Conservation (phyloP, 192 early-diverging fungal genomes). For the Coemansia umbellata region DNA sequence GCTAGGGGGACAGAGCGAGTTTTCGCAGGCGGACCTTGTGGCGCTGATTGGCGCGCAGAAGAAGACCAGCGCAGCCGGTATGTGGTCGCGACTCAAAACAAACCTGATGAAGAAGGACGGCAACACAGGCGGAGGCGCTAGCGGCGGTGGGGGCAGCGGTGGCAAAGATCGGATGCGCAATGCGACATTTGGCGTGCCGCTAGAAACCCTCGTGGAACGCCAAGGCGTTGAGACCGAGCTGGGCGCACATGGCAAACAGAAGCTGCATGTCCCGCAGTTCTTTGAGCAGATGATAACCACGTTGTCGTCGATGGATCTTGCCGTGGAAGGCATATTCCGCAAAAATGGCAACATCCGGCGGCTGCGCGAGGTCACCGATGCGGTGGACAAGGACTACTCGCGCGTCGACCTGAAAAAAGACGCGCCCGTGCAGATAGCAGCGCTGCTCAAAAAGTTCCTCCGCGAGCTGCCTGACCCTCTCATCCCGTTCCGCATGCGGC, state of each 20-base stretch:
- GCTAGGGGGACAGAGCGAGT: constrained; percentile 59
- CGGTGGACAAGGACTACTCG: constrained; percentile 78
- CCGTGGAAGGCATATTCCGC: constrained; percentile 91
- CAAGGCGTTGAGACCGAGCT: constrained; percentile 77
- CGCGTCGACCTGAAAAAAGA: constrained; percentile 66
- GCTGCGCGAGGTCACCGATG: constrained; percentile 80
- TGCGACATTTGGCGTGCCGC: constrained; percentile 87
- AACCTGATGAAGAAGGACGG: constrained; percentile 56
- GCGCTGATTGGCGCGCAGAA: constrained; percentile 75
- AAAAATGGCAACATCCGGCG: constrained; percentile 97
- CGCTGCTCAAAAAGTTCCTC: constrained; percentile 93
- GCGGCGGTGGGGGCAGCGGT: not conserved
- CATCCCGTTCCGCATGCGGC: constrained; percentile 83
- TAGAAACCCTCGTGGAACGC: constrained; percentile 79
- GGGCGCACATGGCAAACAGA: constrained; percentile 60
- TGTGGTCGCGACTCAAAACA: constrained; percentile 75
- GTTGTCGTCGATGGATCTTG: constrained; percentile 70
- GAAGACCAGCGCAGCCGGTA: constrained; percentile 48
- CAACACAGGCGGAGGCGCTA: constrained; percentile 10
- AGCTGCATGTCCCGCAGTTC: constrained; percentile 78
- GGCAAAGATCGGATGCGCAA: constrained; percentile 52
- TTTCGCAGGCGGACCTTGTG: constrained; percentile 70
- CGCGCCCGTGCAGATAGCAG: constrained; percentile 88
- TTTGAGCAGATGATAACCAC: constrained; percentile 76
- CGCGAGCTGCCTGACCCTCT: constrained; percentile 94